Evolutionary conservation across 1,139 yeast species (phyloP), one percentile per base, ranked within the genome.

Genomic region (Taphrina wiesneri): DNA sequence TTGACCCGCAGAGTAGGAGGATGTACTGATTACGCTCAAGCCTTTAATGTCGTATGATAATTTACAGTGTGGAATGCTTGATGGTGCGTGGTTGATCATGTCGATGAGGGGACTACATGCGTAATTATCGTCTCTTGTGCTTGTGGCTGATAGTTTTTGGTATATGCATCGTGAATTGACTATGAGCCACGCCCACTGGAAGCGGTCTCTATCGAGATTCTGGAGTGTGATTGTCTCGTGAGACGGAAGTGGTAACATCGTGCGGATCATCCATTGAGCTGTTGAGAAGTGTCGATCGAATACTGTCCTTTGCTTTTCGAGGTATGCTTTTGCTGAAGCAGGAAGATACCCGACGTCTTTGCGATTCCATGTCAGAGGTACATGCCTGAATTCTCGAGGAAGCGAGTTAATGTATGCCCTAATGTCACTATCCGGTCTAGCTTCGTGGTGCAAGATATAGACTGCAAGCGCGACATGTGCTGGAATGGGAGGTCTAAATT

Each of bases 91-190:
- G 32, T 65, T 65, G 62, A 65, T 49, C 60, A 61, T 59, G 60
- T 65, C 67, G n/a, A 65, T 57, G 11, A 65, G 43, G 3, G 67
- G 66, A 15, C 66, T 49, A 28, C 63, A 61, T 7, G 66, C 57
- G 41, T 59, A 53, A 11, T 65, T 61, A 28, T 65, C 67, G 39
- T 65, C 67, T 11, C 46, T n/a, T 4, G 62, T 41, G 26, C 57
- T 25, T 11, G 30, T 21, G 15, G 66, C 13, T 2, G 61, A 49
- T 17, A 61, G 52, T 23, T 54, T n/a, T 21, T 61, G 63, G 47
- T 65, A 65, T 32, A 65, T 45, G 52, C 67, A 61, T 19, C 67
- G 54, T 9, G 66, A 52, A 30, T 65, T 65, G 36, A 65, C 67
- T 15, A 56, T 51, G 32, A 65, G 64, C 67, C 67, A 65, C 11